phyloP scores from a whole-genome alignment of 2,329 filamentous ascomycete genomes.

The Trichoderma guizhouense region DNA sequence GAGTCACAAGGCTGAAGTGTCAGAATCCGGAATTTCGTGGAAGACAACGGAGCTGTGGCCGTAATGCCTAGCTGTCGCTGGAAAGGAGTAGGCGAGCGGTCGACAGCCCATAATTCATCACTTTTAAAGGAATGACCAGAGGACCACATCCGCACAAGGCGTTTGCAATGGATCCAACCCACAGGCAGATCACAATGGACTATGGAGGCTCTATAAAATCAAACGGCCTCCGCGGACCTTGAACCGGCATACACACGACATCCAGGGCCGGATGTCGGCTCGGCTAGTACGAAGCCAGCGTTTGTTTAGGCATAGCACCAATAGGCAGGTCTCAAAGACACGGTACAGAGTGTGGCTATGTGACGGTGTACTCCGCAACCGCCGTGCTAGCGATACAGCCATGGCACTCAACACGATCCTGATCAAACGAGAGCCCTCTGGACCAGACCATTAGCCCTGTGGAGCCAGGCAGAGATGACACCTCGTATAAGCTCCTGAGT shows the following conservation, averaged over 20 bases:
- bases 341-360: background rate
- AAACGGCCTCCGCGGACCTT: background rate
- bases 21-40: constrained; percentile 54
- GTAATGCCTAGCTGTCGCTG: constrained; percentile 28
- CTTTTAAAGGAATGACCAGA: background rate
- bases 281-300: background rate
- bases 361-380: background rate
- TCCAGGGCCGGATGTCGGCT: background rate
- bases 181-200: background rate
- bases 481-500: constrained; percentile 14
- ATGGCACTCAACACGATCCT: background rate
- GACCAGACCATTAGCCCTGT: background rate
- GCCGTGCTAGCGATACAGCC: background rate
- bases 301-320: background rate
- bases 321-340: background rate
- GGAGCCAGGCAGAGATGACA: constrained; percentile 8
- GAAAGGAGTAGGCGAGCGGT: background rate
- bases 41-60: constrained; percentile 68
- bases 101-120: background rate
- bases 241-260: background rate
- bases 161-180: background rate
- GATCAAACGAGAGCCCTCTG: background rate
- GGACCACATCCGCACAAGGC: background rate
- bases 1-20: constrained; percentile 59
- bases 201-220: background rate